phyloP scores from a whole-genome alignment of 2,329 filamentous ascomycete genomes.

The Didymella sp. region DNA sequence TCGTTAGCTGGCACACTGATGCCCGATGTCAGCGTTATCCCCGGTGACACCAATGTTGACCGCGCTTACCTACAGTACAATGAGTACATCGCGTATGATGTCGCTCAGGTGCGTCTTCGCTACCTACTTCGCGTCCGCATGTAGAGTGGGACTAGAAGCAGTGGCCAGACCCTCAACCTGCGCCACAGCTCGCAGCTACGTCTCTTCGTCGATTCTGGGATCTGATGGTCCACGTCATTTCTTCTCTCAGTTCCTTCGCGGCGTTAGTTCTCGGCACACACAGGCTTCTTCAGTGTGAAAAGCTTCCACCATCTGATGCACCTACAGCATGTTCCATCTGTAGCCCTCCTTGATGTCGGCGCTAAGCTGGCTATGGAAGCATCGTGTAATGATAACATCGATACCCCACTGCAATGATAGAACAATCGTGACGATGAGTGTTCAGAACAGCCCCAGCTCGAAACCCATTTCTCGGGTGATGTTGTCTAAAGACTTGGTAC shows the following conservation, averaged over 20 bases:
- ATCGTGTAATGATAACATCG: background rate
- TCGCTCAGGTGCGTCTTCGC: constrained; percentile 72
- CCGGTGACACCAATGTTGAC: constrained; percentile 57
- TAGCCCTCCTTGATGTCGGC: background rate
- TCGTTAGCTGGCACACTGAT: constrained; percentile 73
- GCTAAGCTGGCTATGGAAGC: background rate
- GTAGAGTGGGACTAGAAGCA: constrained; percentile 16
- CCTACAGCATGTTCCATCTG: background rate
- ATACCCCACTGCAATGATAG: background rate
- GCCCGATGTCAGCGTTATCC: constrained; percentile 49
- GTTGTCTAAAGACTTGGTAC: background rate
- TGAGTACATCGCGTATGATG: constrained; percentile 75
- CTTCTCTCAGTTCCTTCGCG: background rate
- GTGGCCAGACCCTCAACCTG: background rate
- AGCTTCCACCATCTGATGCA: background rate
- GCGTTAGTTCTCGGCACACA: background rate
- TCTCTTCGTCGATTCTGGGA: background rate
- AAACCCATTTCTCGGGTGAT: constrained; percentile 6
- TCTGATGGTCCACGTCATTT: background rate
- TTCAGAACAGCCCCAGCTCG: constrained; percentile 15
- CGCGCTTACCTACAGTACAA: constrained; percentile 68
- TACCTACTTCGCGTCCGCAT: constrained; percentile 69
- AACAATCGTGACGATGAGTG: background rate
- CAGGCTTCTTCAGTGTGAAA: background rate
- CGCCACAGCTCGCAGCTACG: background rate